A percentile compares a stretch with the other conserved stretches of the same genome.
Evolutionary conservation across 2,329 filamentous ascomycete species (phyloP).

Genomic region (Emydomyces testavorans): DNA sequence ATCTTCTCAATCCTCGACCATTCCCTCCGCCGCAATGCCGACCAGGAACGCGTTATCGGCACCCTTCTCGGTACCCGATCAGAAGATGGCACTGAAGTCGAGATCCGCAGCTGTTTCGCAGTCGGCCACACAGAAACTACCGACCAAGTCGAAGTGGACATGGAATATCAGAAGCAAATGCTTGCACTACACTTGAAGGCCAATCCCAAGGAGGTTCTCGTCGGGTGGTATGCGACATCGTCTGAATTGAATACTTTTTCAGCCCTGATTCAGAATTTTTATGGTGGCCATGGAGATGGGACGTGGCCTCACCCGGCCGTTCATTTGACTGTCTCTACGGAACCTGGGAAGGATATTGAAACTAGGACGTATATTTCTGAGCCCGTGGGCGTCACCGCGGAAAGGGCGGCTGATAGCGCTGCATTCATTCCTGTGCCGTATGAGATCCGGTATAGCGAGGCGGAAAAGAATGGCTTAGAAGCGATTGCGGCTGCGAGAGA

Average conservation of each 20-base stretch:
- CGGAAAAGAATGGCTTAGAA: slow-evolving; percentile 66
- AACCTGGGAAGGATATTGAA: slow-evolving; percentile 77
- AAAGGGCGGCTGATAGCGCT: slow-evolving; percentile 90
- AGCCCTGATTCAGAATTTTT: slow-evolving; percentile 98
- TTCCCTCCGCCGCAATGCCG: slow-evolving; percentile 78
- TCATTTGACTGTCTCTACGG: slow-evolving; percentile 86
- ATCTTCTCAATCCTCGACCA: slow-evolving; percentile 69
- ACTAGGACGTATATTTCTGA: slow-evolving; percentile 90
- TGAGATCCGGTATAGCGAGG: slow-evolving; percentile 79
- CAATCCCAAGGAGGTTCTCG: slow-evolving; percentile 81
- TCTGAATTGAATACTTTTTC: slow-evolving; percentile 97
- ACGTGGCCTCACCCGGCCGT: slow-evolving; percentile 96
- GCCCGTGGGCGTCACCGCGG: slow-evolving; percentile 85
- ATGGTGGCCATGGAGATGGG: slow-evolving; percentile 89
- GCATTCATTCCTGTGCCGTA: slow-evolving; percentile 96
- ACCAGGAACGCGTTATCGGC: slow-evolving; percentile 92
- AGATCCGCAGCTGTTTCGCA: slow-evolving; percentile 92
- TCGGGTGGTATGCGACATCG: slow-evolving; percentile 97
- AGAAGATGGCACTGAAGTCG: slow-evolving; percentile 93
- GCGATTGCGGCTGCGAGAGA: slow-evolving; percentile 74
- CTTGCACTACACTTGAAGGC: slow-evolving; percentile 87
- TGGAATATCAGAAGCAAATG: slow-evolving; percentile 99
- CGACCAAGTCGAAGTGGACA: slow-evolving; percentile 98
- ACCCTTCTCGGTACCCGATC: slow-evolving; percentile 85
- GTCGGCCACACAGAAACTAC: slow-evolving; percentile 97